A percentile compares a stretch with the other conserved stretches of the same genome.
These are phyloP conservation scores for Ampelocalamus luodianensis DNA, from an alignment of 176 grass and related monocot species.

Conservation along the genomic window DNA sequence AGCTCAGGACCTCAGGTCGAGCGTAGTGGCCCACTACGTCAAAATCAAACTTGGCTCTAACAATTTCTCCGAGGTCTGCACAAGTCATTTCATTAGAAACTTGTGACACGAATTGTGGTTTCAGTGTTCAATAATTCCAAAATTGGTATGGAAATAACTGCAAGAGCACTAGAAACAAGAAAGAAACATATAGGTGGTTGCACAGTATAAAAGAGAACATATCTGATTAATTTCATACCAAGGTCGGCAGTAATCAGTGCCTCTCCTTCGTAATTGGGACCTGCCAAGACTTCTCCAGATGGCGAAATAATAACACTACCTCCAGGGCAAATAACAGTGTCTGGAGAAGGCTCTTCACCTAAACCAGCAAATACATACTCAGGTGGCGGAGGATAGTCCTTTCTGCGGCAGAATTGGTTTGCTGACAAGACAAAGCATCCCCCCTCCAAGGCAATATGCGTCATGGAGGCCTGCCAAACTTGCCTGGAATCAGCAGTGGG, in stretches of 20 bases:
- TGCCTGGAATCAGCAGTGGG: conserved; percentile 85
- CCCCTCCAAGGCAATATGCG: conserved; percentile 83
- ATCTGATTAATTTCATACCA: conserved; percentile 50
- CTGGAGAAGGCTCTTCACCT: conserved; percentile 75
- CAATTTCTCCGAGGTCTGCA: conserved; percentile 88
- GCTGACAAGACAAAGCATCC: conserved; percentile 93
- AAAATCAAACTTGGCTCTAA: conserved; percentile 87
- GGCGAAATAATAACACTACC: conserved; percentile 97
- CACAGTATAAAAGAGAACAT: not conserved
- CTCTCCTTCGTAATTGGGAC: conserved; percentile 90
- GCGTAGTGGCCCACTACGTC: conserved; percentile 94
- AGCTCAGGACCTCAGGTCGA: conserved; percentile 80
- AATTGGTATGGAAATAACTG: not conserved
- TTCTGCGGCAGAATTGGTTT: conserved; percentile 89
- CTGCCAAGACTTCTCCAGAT: conserved; percentile 74
- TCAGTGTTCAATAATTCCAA: not conserved
- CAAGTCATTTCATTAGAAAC: not conserved
- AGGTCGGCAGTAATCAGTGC: conserved; percentile 77
- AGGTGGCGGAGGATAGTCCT: conserved; percentile 80
- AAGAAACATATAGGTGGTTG: not conserved
- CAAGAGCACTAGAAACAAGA: not conserved
- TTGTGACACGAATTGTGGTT: not conserved
- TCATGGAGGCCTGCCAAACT: conserved; percentile 94
- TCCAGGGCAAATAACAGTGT: conserved; percentile 80
- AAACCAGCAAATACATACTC: conserved; percentile 71